Evolutionary conservation across 2,329 filamentous ascomycete species (phyloP).

Genomic region (Leptographium lundbergii): DNA sequence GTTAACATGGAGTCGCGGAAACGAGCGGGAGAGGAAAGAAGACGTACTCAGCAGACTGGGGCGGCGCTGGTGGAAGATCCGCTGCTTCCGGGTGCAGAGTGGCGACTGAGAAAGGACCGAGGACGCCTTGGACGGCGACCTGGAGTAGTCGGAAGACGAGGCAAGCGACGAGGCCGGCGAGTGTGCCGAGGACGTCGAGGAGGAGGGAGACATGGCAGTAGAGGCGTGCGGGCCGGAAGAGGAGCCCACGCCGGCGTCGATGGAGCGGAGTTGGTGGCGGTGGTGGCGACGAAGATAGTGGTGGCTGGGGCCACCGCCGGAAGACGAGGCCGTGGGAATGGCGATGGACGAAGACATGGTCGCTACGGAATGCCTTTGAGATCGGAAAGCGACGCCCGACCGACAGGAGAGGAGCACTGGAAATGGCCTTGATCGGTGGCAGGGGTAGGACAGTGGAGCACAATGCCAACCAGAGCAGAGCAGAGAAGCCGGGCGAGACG

Average conservation of each 20-base stretch:
- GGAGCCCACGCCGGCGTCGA: neutral
- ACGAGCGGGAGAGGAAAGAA: neutral
- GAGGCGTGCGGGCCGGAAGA: constrained; percentile 3
- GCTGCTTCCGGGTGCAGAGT: constrained; percentile 25
- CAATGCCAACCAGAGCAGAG: neutral
- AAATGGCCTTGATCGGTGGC: too few relatives aligned
- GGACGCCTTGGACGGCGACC: constrained; percentile 45
- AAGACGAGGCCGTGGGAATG: constrained; percentile 38
- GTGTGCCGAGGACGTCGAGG: constrained; percentile 4
- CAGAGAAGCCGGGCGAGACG: neutral
- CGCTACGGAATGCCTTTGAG: neutral
- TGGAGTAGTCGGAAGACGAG: constrained; percentile 35
- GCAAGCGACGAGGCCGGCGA: constrained; percentile 18
- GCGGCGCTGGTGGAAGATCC: constrained; percentile 38
- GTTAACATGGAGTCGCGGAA: neutral
- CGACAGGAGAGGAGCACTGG: too few relatives aligned
- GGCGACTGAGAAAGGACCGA: constrained; percentile 30
- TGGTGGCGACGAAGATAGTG: constrained; percentile 2
- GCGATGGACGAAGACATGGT: constrained; percentile 56
- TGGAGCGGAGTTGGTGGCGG: constrained; percentile 1
- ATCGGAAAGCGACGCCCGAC: too few relatives aligned
- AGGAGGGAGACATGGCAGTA: constrained; percentile 5
- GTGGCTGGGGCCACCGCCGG: neutral
- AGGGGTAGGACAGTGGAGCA: too few relatives aligned
- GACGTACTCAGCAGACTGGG: constrained; percentile 49